Evolutionary conservation across 257 asterid genomes (phyloP), one percentile per base, ranked within the genome.

Genomic region (Capsicum pubescens): DNA sequence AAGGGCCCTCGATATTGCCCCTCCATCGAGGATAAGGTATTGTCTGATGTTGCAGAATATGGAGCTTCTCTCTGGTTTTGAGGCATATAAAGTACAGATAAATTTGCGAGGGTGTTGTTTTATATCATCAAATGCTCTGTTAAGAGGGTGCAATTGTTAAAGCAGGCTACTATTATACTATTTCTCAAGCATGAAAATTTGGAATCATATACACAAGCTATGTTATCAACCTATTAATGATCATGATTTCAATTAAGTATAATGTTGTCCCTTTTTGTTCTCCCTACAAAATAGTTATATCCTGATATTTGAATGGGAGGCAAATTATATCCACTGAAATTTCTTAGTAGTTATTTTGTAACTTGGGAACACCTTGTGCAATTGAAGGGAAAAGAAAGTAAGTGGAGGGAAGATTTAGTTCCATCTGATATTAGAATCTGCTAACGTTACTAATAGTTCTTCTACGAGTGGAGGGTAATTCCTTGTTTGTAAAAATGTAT

Each of bases 1-100:
- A 96, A 93, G 92, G 99, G 99, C 79, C 99, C 99, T 87, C 95
- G 99, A 87, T 96, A 96, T 91, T 96, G 99, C 95, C 99, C 99
- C 83, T 92, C 99, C 84, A 96, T 96, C 81, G 99, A 96, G 90
- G 99, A 96, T 84, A 96, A 96, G 97, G 99, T 96, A 85, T 32
- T 70, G 14, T 92, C 14, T 56, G 80, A 79, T 83, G 55, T 56
- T 68, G 44, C 82, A 48, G 52, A 66, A 14, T 52, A 54, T 87
- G 52, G 56, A 77, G 66, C 17, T 83, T 74, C 74, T 55, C 36
- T 77, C 48, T 82, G 64, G 69, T 70, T 58, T 52, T 44, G 63
- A 56, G 46, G 46, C 59, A 58, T 83, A 54, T 77, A 10, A 14
- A 77, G 81, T 14, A 35, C 64, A 32, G 9, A 26, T 1, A 74